Evolutionary conservation across 495 filamentous ascomycete species (phyloP).

Genomic region (Penicillium simplicissimum): DNA sequence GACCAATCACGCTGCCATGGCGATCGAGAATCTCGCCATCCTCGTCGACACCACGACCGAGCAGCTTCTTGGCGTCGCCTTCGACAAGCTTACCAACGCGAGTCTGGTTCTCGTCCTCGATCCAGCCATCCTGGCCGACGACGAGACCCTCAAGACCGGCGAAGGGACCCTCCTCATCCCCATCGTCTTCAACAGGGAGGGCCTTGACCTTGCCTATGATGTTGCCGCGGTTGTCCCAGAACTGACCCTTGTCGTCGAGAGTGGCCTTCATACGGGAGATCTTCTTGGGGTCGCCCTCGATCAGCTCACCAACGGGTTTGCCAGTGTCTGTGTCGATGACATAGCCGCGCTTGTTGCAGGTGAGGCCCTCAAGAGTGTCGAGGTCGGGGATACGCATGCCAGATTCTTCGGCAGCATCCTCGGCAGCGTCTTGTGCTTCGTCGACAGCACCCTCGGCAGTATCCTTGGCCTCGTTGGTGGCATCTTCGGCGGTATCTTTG

Average conservation of each 20-base stretch:
- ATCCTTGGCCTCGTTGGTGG: slow-evolving; percentile 30
- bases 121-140: slow-evolving; percentile 58
- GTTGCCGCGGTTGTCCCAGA: slow-evolving; percentile 61
- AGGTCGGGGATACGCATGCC: slow-evolving; percentile 51
- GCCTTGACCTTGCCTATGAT: slow-evolving; percentile 60
- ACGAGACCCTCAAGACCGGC: slow-evolving; percentile 64
- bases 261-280: slow-evolving; percentile 54
- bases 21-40: slow-evolving; percentile 66
- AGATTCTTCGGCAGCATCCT: slow-evolving; percentile 37
- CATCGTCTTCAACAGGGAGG: slow-evolving; percentile 56
- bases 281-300: slow-evolving; percentile 61
- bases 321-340: slow-evolving; percentile 52
- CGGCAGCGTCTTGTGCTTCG: slow-evolving; percentile 32
- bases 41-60: slow-evolving; percentile 62
- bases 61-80: slow-evolving; percentile 63
- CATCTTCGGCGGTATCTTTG: slow-evolving; percentile 29
- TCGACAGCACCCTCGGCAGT: slow-evolving; percentile 27
- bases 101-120: slow-evolving; percentile 61
- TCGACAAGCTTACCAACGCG: slow-evolving; percentile 59
- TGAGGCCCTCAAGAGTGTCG: slow-evolving; percentile 60
- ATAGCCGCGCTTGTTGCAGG: slow-evolving; percentile 63
- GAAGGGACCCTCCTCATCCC: slow-evolving; percentile 59
- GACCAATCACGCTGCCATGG: slow-evolving; percentile 60
- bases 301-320: slow-evolving; percentile 57
- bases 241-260: slow-evolving; percentile 62